Percentiles rank a stretch among this genome's conserved stretches.
Evolutionary conservation across 2,329 filamentous ascomycete species (phyloP).

Genomic region (Diaporthe batatas): DNA sequence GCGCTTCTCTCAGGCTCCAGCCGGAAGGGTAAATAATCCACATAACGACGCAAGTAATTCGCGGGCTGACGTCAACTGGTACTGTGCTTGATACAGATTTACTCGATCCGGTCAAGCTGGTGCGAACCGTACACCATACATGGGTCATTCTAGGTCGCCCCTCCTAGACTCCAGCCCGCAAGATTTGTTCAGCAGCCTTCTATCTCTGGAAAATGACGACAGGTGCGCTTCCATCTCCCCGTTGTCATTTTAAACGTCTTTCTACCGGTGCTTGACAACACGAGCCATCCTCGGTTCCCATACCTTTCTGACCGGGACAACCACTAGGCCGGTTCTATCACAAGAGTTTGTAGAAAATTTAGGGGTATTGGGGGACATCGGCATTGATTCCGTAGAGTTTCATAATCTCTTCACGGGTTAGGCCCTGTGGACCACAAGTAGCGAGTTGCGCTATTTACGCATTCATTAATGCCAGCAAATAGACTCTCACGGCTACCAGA

Average conservation of each 20-base stretch:
- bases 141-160: not conserved
- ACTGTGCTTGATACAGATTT: not conserved
- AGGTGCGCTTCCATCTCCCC: not conserved
- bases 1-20: not conserved
- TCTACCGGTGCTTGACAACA: no score
- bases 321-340: not conserved
- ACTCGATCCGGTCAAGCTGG: not conserved
- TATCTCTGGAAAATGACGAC: slow-evolving; percentile 10
- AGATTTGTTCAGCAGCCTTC: slow-evolving; percentile 16
- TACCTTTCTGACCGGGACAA: not conserved
- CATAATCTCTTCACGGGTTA: slow-evolving; percentile 14
- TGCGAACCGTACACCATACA: not conserved
- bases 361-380: not conserved
- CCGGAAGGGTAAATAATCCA: not conserved
- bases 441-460: no score
- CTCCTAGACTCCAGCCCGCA: no score
- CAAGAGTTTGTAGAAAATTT: slow-evolving; percentile 5
- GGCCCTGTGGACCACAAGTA: no score
- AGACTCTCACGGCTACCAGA: no score
- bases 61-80: not conserved
- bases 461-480: no score
- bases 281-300: no score
- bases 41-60: not conserved
- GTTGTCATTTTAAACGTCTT: no score
- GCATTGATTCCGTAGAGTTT: slow-evolving; percentile 11